Evolutionary conservation across 1,284 basidiomycete species (phyloP).

Genomic region (Gastroboletus turbinatus): DNA sequence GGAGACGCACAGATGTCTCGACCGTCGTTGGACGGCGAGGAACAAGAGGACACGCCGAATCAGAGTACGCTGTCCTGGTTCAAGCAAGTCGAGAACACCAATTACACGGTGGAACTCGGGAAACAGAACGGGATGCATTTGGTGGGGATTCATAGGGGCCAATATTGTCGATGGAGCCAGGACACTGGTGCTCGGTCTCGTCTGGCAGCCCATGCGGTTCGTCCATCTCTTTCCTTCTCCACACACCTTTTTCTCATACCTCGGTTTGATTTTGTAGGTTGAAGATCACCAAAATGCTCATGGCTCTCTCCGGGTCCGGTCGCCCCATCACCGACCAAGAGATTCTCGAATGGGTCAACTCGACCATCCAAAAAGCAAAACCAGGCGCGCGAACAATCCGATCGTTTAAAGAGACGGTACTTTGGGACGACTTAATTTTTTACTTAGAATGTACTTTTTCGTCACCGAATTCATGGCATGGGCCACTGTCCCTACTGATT

Average conservation of each 20-base stretch:
- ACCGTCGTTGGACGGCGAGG: slow-evolving; percentile 48
- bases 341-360: slow-evolving; percentile 96
- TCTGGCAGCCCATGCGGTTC: slow-evolving; percentile 97
- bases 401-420: slow-evolving; percentile 98
- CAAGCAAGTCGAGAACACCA: slow-evolving; percentile 98
- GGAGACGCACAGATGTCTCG: slow-evolving; percentile 49
- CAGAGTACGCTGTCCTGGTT: slow-evolving; percentile 89
- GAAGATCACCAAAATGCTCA: slow-evolving; percentile 92
- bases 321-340: slow-evolving; percentile 87
- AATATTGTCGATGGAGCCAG: slow-evolving; percentile 93
- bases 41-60: slow-evolving; percentile 74
- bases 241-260: background rate
- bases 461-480: no score
- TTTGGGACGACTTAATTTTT: no score
- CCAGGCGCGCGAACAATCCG: slow-evolving; percentile 73
- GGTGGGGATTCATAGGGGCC: slow-evolving; percentile 95
- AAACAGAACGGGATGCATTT: slow-evolving; percentile 93
- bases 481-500: no score
- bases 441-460: no score
- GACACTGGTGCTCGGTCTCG: slow-evolving; percentile 92
- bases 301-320: slow-evolving; percentile 71
- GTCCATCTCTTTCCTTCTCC: slow-evolving; percentile 17
- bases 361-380: slow-evolving; percentile 75
- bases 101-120: slow-evolving; percentile 92
- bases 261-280: slow-evolving; percentile 43